phyloP scores from a whole-genome alignment of 495 filamentous ascomycete genomes.

The Astrothelium macrocarpum region DNA sequence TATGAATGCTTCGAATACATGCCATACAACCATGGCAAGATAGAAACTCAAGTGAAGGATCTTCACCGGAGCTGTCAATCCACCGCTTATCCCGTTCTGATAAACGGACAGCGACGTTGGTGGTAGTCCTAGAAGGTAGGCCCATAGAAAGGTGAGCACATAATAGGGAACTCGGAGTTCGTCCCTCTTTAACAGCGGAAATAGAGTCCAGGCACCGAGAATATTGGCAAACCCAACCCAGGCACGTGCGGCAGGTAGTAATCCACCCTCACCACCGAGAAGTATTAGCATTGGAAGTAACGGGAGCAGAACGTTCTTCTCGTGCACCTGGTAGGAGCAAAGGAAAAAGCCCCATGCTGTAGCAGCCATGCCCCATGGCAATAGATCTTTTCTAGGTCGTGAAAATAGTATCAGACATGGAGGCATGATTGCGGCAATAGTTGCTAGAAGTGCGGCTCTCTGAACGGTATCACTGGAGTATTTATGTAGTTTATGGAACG shows the following conservation, averaged over 20 bases:
- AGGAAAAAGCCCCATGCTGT: slow-evolving; percentile 96
- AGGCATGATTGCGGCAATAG: slow-evolving; percentile 62
- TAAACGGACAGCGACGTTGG: slow-evolving; percentile 64
- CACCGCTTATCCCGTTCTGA: slow-evolving; percentile 16
- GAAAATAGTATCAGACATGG: slow-evolving; percentile 71
- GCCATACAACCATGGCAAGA: slow-evolving; percentile 64
- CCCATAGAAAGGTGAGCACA: slow-evolving; percentile 77
- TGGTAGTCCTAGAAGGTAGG: slow-evolving; percentile 78
- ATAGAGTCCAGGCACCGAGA: slow-evolving; percentile 88
- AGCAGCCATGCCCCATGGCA: slow-evolving; percentile 68
- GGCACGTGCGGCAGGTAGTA: slow-evolving; percentile 62
- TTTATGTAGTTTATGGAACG: slow-evolving; percentile 71
- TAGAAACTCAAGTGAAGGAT: slow-evolving; percentile 70
- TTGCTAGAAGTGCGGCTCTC: slow-evolving; percentile 64
- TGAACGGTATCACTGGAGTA: slow-evolving; percentile 54
- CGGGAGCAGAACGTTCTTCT: slow-evolving; percentile 89
- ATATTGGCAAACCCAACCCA: slow-evolving; percentile 94
- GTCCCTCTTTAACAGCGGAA: slow-evolving; percentile 77
- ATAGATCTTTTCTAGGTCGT: slow-evolving; percentile 61
- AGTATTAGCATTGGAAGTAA: slow-evolving; percentile 85
- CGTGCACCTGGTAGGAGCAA: slow-evolving; percentile 94
- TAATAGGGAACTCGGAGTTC: slow-evolving; percentile 75
- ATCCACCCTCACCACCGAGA: slow-evolving; percentile 63
- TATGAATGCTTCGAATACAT: slow-evolving; percentile 60
- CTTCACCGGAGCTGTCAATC: slow-evolving; percentile 44